Evolutionary conservation across 805 yeast genomes (phyloP).

Genomic region (Aciculoconidium aculeatum): DNA sequence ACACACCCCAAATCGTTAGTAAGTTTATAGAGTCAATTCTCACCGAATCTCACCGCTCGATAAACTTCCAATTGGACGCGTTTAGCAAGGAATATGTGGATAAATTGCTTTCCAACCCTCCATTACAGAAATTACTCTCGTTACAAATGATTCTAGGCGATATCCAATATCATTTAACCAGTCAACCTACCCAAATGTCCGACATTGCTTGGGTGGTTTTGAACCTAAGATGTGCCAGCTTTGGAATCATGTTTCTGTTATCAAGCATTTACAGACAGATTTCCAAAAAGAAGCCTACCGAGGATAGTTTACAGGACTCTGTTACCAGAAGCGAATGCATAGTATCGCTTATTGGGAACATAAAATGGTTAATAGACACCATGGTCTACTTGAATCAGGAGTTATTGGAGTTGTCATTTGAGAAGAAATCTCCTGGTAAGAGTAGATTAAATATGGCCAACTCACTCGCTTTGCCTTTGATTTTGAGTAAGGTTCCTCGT

Average conservation of each 20-base stretch:
- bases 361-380: conserved; percentile 82
- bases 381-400: conserved; percentile 72
- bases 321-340: conserved; percentile 58
- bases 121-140: conserved; percentile 66
- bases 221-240: conserved; percentile 65
- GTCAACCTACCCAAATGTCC: conserved; percentile 17
- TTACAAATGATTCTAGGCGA: conserved; percentile 64
- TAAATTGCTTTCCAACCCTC: conserved; percentile 67
- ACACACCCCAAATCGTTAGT: conserved; percentile 11
- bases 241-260: conserved; percentile 59
- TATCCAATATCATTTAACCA: conserved; percentile 20
- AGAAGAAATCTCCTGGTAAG: conserved; percentile 14
- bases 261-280: conserved; percentile 62
- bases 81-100: conserved; percentile 71
- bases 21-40: conserved; percentile 39
- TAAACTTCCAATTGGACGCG: conserved; percentile 61
- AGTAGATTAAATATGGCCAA: conserved; percentile 20
- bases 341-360: conserved; percentile 61
- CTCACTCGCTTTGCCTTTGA: conserved; percentile 50
- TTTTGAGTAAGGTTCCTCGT: conserved; percentile 66
- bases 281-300: conserved; percentile 48
- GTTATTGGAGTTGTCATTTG: conserved; percentile 40
- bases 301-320: conserved; percentile 49
- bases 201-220: conserved; percentile 59
- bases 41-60: conserved; percentile 68